A percentile compares a stretch with the other conserved stretches of the same genome.
Conservation (phyloP, 148 eudicot genomes). For the Chenopodium formosanum region DNA sequence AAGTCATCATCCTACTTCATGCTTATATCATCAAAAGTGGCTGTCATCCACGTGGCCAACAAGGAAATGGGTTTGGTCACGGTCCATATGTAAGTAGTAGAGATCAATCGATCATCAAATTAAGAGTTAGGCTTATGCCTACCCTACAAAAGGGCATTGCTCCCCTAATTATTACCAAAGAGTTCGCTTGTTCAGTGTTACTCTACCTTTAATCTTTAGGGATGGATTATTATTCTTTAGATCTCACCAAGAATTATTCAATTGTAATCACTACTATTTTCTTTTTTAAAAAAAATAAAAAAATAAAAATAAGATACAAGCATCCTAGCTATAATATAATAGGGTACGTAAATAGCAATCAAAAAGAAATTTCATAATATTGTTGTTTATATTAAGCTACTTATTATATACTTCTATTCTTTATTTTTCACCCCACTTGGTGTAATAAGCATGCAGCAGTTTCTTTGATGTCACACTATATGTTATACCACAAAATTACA, state of each 20-base stretch:
- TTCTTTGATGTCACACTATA: constrained; percentile 32
- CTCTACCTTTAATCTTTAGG: constrained; percentile 20
- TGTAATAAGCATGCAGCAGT: constrained; percentile 32
- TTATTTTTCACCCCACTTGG: constrained; percentile 25
- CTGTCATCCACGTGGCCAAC: constrained; percentile 54
- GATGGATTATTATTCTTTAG: constrained; percentile 9
- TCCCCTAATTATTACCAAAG: constrained; percentile 24
- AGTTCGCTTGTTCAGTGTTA: constrained; percentile 21
- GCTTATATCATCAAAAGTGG: constrained; percentile 61
- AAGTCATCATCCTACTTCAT: constrained; percentile 57
- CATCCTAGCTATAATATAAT: not conserved
- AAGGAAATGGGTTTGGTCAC: constrained; percentile 38
- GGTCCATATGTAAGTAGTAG: constrained; percentile 24
- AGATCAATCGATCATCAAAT: not conserved
- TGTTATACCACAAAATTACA: constrained; percentile 13
- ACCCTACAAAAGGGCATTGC: constrained; percentile 24
- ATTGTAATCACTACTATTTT: not conserved
- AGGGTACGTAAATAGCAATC: not conserved
- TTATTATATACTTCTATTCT: not conserved
- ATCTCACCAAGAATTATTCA: constrained; percentile 12
- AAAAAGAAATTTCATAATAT: not conserved
- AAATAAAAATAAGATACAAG: not conserved
- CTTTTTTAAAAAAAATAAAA: not conserved
- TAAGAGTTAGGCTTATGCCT: constrained; percentile 22
- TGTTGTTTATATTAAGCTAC: constrained; percentile 7